These are phyloP conservation scores for Penicillium sp. DNA, from an alignment of 2,329 filamentous ascomycete species.

Conservation along the genomic window DNA sequence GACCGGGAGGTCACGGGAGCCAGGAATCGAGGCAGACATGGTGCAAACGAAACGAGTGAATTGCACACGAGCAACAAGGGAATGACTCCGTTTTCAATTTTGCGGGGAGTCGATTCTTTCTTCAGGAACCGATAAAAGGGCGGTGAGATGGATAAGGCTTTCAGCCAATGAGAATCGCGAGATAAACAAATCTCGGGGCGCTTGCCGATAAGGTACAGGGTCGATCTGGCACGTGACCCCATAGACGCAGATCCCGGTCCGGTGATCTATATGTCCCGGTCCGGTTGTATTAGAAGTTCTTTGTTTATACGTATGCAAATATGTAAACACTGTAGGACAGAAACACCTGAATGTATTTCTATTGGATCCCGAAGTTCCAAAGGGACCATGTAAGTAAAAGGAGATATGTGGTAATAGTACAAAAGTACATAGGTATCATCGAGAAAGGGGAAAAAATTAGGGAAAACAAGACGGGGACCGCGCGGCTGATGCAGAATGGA, in stretches of 20 bases:
- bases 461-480: slow-evolving; percentile 6
- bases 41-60: slow-evolving; percentile 4
- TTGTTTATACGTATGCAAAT: not conserved
- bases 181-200: not conserved
- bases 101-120: slow-evolving; percentile 21
- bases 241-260: not conserved
- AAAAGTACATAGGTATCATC: slow-evolving; percentile 19
- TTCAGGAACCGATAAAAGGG: slow-evolving; percentile 26
- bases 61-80: slow-evolving; percentile 4
- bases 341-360: not conserved
- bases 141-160: slow-evolving; percentile 37
- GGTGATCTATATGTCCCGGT: not conserved
- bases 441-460: not conserved
- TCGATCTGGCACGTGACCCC: not conserved
- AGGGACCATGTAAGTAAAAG: not conserved
- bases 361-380: not conserved
- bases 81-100: slow-evolving; percentile 19
- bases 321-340: not conserved
- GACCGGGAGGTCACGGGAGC: slow-evolving; percentile 76
- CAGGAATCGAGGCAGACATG: slow-evolving; percentile 65
- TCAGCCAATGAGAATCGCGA: not conserved
- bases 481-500: slow-evolving; percentile 21
- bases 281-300: not conserved
- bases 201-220: not conserved
- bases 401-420: not conserved